These are phyloP conservation scores for Balansia obtecta DNA, from an alignment of 2,329 filamentous ascomycete genomes.

Conservation along the genomic window DNA sequence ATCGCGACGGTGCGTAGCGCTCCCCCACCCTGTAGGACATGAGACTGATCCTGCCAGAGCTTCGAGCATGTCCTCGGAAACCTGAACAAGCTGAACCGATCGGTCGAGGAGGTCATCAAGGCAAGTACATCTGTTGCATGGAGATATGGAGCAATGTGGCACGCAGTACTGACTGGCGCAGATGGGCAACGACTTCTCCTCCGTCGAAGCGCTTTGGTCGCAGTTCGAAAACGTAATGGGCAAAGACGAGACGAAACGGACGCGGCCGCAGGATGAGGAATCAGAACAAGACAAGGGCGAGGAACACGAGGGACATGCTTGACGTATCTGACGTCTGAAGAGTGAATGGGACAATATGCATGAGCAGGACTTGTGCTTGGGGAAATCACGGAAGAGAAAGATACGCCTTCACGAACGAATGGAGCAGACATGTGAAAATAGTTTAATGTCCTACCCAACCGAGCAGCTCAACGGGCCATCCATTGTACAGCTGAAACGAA, in stretches of 20 bases:
- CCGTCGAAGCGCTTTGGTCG: slow-evolving; percentile 92
- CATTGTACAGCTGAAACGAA: neutral
- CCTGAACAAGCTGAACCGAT: slow-evolving; percentile 89
- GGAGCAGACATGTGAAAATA: slow-evolving; percentile 8
- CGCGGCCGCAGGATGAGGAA: slow-evolving; percentile 16
- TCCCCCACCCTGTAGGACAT: neutral
- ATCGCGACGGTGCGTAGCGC: slow-evolving; percentile 49
- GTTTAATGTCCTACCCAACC: slow-evolving; percentile 12
- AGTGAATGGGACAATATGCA: neutral
- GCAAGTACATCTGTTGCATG: slow-evolving; percentile 41
- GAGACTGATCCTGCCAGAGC: slow-evolving; percentile 29
- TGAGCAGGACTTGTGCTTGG: neutral
- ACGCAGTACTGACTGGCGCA: slow-evolving; percentile 19
- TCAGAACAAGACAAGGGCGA: slow-evolving; percentile 15
- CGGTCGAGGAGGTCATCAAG: slow-evolving; percentile 79
- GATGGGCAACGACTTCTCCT: slow-evolving; percentile 95
- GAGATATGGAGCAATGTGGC: neutral
- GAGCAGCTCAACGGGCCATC: slow-evolving; percentile 4
- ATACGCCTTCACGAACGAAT: neutral
- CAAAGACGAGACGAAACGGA: slow-evolving; percentile 28
- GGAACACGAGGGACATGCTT: slow-evolving; percentile 7
- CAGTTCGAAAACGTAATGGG: slow-evolving; percentile 96
- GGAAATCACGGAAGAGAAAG: neutral
- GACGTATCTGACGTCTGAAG: neutral
- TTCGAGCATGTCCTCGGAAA: slow-evolving; percentile 90